These are phyloP conservation scores for Acidiella bohemica DNA, from an alignment of 495 filamentous ascomycete genomes.

Conservation along the genomic window DNA sequence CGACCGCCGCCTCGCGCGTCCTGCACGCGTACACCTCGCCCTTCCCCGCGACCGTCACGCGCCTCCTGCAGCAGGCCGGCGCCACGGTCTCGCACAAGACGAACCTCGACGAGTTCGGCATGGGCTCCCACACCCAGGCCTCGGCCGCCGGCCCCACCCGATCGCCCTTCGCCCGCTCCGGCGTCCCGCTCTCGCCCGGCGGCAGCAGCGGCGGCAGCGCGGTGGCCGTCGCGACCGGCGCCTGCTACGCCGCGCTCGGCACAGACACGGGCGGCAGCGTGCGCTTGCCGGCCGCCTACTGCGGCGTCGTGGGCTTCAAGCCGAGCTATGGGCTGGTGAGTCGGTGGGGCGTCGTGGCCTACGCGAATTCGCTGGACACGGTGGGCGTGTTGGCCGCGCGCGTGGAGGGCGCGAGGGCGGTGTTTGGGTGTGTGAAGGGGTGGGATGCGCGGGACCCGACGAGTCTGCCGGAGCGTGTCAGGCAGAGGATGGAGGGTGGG, in stretches of 20 bases:
- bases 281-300: conserved; percentile 82
- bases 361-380: conserved; percentile 91
- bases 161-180: conserved; percentile 23
- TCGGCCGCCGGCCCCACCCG: conserved; percentile 59
- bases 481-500: conserved; percentile 23
- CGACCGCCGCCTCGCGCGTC: conserved; percentile 70
- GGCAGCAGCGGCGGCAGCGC: conserved; percentile 94
- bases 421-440: conserved; percentile 46
- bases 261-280: conserved; percentile 95
- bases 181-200: conserved; percentile 48
- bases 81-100: conserved; percentile 63
- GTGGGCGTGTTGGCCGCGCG: conserved; percentile 61
- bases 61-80: conserved; percentile 48
- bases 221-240: conserved; percentile 58
- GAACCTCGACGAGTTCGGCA: conserved; percentile 95
- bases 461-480: conserved; percentile 41
- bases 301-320: conserved; percentile 79
- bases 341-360: conserved; percentile 81
- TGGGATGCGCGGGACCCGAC: conserved; percentile 71
- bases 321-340: conserved; percentile 78
- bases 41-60: conserved; percentile 72
- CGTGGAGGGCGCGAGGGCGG: conserved; percentile 34
- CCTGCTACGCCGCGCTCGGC: conserved; percentile 70
- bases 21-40: conserved; percentile 60
- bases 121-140: conserved; percentile 80